Evolutionary conservation across 1,284 basidiomycete genomes (phyloP).

Genomic region (Melampsora americana): DNA sequence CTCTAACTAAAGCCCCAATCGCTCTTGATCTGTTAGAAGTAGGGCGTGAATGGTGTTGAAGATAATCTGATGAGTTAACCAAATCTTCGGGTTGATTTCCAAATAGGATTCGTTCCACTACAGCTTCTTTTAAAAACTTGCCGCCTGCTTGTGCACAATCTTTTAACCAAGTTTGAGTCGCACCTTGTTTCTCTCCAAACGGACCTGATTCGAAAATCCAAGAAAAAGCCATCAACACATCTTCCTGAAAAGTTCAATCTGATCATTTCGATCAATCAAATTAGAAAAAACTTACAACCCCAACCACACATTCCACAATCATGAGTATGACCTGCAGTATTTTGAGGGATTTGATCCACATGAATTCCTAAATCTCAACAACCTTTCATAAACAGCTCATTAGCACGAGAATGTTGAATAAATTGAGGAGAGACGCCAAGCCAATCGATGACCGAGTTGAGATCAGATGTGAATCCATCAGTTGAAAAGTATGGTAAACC

Average conservation of each 20-base stretch:
- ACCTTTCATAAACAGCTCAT: conserved; percentile 53
- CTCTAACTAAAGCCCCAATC: conserved; percentile 48
- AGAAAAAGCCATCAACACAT: background rate
- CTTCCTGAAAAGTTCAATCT: background rate
- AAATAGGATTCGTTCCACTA: conserved; percentile 56
- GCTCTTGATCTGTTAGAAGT: conserved; percentile 44
- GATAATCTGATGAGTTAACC: background rate
- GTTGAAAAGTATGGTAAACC: conserved; percentile 53
- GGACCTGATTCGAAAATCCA: background rate
- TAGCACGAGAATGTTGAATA: conserved; percentile 52
- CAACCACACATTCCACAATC: conserved; percentile 56
- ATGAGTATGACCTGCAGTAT: conserved; percentile 55
- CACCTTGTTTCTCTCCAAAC: conserved; percentile 55
- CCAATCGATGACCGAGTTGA: conserved; percentile 52
- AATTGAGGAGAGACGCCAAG: conserved; percentile 52
- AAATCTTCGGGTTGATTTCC: conserved; percentile 22
- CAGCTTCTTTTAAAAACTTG: conserved; percentile 53
- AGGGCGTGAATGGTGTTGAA: background rate
- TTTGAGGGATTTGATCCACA: conserved; percentile 54
- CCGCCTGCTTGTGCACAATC: conserved; percentile 55
- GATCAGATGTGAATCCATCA: conserved; percentile 51
- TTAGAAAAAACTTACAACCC: conserved; percentile 53
- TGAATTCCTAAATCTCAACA: conserved; percentile 53
- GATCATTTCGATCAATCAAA: background rate
- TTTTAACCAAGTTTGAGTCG: conserved; percentile 53